These are phyloP conservation scores for Dactylellina cionopaga DNA, from an alignment of 2,329 filamentous ascomycete genomes.

Conservation along the genomic window DNA sequence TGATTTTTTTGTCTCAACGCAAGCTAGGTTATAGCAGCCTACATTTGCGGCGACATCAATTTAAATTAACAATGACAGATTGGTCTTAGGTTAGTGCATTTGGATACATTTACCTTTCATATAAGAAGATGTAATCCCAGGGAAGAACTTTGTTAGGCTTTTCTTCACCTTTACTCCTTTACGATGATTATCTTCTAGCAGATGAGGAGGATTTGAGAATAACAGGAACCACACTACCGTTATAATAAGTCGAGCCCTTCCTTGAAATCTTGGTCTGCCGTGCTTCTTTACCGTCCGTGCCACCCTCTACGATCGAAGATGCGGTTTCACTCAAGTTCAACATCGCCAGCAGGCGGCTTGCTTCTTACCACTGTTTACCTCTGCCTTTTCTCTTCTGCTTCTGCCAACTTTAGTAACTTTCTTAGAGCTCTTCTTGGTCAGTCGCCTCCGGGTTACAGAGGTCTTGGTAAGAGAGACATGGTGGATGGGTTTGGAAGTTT, in stretches of 20 bases:
- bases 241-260: background rate
- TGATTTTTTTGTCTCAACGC: conserved; percentile 7
- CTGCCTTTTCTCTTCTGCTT: background rate
- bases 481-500: background rate
- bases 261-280: background rate
- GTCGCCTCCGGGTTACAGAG: background rate
- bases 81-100: background rate
- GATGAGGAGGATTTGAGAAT: conserved; percentile 7
- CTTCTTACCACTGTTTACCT: conserved; percentile 7
- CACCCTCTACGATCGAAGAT: conserved; percentile 10
- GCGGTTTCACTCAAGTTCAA: conserved; percentile 15
- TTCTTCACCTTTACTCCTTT: conserved; percentile 22
- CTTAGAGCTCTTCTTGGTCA: conserved; percentile 5
- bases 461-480: conserved; percentile 10
- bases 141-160: background rate
- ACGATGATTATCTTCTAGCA: conserved; percentile 32
- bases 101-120: conserved; percentile 4
- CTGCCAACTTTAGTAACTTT: background rate
- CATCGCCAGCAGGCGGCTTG: background rate
- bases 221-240: conserved; percentile 13
- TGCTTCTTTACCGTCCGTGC: too few relatives aligned
- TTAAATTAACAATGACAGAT: conserved; percentile 8
- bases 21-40: conserved; percentile 4
- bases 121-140: conserved; percentile 34
- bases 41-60: background rate